These are phyloP conservation scores for Pichia thaimueangensis DNA, from an alignment of 805 yeast species.

Conservation along the genomic window DNA sequence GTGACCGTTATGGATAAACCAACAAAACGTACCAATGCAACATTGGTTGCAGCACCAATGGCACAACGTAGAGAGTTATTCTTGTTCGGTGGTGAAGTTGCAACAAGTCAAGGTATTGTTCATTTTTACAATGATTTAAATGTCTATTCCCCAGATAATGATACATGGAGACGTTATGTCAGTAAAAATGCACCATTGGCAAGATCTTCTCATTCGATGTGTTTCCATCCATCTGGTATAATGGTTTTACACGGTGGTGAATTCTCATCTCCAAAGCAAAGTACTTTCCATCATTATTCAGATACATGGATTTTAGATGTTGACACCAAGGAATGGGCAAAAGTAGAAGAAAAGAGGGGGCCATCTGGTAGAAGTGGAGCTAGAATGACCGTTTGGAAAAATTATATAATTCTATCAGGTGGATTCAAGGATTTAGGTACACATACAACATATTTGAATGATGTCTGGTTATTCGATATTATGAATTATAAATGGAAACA, in stretches of 20 bases:
- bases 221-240: slow-evolving; percentile 86
- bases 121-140: slow-evolving; percentile 77
- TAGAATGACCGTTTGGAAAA: slow-evolving; percentile 86
- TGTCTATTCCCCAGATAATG: slow-evolving; percentile 67
- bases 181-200: slow-evolving; percentile 90
- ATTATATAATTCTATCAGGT: slow-evolving; percentile 77
- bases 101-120: slow-evolving; percentile 35
- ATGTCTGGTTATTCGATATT: slow-evolving; percentile 89
- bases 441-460: slow-evolving; percentile 76
- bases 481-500: slow-evolving; percentile 88
- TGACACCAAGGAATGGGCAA: slow-evolving; percentile 81
- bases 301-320: slow-evolving; percentile 94
- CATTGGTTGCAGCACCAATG: slow-evolving; percentile 68
- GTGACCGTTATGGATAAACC: slow-evolving; percentile 58
- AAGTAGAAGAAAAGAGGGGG: slow-evolving; percentile 61
- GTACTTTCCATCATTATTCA: slow-evolving; percentile 91
- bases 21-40: slow-evolving; percentile 60
- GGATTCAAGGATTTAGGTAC: slow-evolving; percentile 89
- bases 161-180: slow-evolving; percentile 69
- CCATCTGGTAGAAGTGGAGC: slow-evolving; percentile 93
- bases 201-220: slow-evolving; percentile 88
- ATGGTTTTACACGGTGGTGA: slow-evolving; percentile 92
- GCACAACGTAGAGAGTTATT: slow-evolving; percentile 73
- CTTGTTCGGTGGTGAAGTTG: slow-evolving; percentile 84
- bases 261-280: slow-evolving; percentile 92